Conservation (phyloP, 2,329 filamentous ascomycete genomes). For the Aspergillus floridensis region DNA sequence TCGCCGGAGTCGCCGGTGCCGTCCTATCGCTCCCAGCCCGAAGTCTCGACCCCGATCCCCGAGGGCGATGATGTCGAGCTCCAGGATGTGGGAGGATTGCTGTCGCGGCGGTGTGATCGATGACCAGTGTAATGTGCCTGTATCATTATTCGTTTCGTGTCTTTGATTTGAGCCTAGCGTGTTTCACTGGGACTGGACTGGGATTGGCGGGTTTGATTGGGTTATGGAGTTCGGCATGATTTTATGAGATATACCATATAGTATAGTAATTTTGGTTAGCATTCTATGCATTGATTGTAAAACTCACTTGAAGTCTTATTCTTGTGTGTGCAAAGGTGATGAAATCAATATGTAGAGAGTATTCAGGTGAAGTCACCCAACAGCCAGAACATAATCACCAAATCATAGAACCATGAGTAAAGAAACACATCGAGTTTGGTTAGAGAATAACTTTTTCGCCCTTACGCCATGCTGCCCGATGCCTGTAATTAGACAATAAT, state of each 20-base stretch:
- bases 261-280: too few species aligned
- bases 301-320: background rate
- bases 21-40: constrained; percentile 21
- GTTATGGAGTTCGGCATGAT: background rate
- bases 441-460: constrained; percentile 27
- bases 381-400: background rate
- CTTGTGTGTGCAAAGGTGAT: background rate
- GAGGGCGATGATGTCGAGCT: constrained; percentile 32
- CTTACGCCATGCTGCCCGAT: constrained; percentile 41
- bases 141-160: background rate
- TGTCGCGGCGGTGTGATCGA: constrained; percentile 19
- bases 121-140: background rate
- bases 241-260: background rate
- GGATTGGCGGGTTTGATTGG: background rate
- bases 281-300: background rate
- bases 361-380: background rate
- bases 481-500: constrained; percentile 29
- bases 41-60: constrained; percentile 15
- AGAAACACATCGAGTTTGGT: background rate
- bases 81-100: constrained; percentile 46
- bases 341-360: background rate
- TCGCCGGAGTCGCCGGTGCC: constrained; percentile 16
- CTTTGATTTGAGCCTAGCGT: background rate
- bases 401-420: background rate
- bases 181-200: background rate